Conservation (phyloP, 495 filamentous ascomycete species). For the Aspergillus ostianus region DNA sequence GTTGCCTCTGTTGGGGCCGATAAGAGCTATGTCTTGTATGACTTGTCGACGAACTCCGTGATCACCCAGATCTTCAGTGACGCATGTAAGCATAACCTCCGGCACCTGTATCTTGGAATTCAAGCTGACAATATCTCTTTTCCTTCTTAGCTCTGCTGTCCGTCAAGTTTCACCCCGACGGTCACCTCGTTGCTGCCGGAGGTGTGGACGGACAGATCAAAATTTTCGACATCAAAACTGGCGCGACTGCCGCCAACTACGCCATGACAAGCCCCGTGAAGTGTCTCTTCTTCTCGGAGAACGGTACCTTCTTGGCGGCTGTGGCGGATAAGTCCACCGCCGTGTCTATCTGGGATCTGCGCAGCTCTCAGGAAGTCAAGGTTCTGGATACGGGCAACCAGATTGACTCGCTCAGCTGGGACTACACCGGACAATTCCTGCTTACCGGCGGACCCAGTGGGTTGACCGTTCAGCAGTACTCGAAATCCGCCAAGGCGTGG, state of each 20-base stretch:
- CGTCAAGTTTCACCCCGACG: constrained; percentile 91
- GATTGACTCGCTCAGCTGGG: constrained; percentile 75
- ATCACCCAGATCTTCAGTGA: constrained; percentile 79
- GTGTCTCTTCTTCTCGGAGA: constrained; percentile 86
- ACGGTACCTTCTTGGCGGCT: constrained; percentile 92
- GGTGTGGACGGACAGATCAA: constrained; percentile 73
- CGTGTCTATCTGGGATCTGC: constrained; percentile 86
- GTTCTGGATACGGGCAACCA: constrained; percentile 76
- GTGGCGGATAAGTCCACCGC: constrained; percentile 67
- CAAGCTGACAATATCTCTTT: constrained; percentile 11
- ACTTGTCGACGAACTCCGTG: constrained; percentile 62
- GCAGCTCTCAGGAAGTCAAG: constrained; percentile 75
- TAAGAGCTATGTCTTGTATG: constrained; percentile 92
- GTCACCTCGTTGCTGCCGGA: constrained; percentile 86
- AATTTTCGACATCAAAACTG: constrained; percentile 78
- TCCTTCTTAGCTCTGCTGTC: constrained; percentile 64
- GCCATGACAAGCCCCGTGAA: constrained; percentile 64
- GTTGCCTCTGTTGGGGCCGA: constrained; percentile 85
- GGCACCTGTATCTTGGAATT: not conserved
- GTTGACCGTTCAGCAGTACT: constrained; percentile 82
- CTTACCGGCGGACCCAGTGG: constrained; percentile 78
- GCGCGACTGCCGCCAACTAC: constrained; percentile 68
- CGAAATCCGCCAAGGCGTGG: constrained; percentile 81
- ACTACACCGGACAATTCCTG: constrained; percentile 93
- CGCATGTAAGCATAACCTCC: constrained; percentile 59